phyloP scores from a whole-genome alignment of 2,329 filamentous ascomycete genomes.

The Juglanconis sp. region DNA sequence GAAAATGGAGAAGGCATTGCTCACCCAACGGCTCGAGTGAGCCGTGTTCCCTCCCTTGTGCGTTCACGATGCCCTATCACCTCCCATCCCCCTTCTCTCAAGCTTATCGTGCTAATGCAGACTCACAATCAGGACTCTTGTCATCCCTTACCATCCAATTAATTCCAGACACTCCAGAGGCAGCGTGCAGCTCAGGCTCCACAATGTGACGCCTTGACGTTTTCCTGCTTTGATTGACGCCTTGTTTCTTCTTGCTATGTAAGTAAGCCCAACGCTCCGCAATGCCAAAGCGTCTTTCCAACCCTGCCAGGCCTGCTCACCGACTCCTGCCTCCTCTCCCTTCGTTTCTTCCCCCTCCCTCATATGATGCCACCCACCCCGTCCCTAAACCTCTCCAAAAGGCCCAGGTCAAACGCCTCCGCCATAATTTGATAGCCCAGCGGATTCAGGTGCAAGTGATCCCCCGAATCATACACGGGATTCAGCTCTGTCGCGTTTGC shows the following conservation, averaged over 20 bases:
- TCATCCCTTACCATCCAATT: conserved; percentile 2
- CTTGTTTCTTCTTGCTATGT: not conserved
- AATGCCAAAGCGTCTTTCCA: not conserved
- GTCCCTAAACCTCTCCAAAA: conserved; percentile 40
- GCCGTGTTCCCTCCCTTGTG: not conserved
- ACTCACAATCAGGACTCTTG: not conserved
- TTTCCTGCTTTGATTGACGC: not conserved
- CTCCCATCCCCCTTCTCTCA: not conserved
- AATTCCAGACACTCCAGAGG: not conserved
- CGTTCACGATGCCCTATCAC: not conserved
- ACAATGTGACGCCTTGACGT: not conserved
- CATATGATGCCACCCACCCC: conserved; percentile 24
- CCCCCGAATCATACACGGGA: conserved; percentile 50
- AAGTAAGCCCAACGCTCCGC: not conserved
- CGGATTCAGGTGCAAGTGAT: conserved; percentile 58
- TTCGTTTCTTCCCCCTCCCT: not conserved
- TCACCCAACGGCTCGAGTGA: not conserved
- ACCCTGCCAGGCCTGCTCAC: not conserved
- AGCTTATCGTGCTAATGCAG: not conserved
- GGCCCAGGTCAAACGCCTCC: conserved; percentile 46
- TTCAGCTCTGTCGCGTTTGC: conserved; percentile 42
- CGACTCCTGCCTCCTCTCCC: not conserved
- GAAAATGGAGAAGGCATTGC: conserved; percentile 2
- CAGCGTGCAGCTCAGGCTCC: not conserved
- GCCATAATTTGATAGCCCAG: conserved; percentile 55